phyloP scores from a whole-genome alignment of 345 rosid species.

The Bretschneidera sinensis region DNA sequence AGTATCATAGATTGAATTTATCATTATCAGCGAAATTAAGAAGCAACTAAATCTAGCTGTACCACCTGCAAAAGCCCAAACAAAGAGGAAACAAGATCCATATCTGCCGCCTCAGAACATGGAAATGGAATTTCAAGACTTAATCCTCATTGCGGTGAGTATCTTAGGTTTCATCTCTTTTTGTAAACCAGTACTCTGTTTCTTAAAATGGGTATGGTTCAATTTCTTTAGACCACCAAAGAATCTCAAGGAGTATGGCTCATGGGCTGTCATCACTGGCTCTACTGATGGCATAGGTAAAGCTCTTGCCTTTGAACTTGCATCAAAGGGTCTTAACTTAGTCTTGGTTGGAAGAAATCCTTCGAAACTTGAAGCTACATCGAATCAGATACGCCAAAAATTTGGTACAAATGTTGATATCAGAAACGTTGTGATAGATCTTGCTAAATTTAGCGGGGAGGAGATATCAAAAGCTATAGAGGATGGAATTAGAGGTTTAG shows the following conservation, averaged over 20 bases:
- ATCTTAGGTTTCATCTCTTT: conserved; percentile 29
- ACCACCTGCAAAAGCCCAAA: no score
- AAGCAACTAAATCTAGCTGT: no score
- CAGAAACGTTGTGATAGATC: conserved; percentile 25
- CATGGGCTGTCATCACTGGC: conserved; percentile 49
- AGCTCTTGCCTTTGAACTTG: conserved; percentile 36
- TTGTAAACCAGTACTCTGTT: conserved; percentile 8
- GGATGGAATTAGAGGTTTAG: conserved; percentile 30
- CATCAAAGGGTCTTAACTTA: conserved; percentile 37
- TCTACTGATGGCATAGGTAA: conserved; percentile 48
- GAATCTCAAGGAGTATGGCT: conserved; percentile 32
- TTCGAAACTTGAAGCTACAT: conserved; percentile 26
- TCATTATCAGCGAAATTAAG: no score
- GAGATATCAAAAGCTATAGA: conserved; percentile 19
- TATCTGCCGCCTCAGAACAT: neutral
- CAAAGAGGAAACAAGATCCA: no score
- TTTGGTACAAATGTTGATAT: conserved; percentile 1
- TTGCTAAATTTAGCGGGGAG: conserved; percentile 18
- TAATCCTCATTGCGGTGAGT: neutral
- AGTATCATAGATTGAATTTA: no score
- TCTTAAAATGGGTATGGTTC: conserved; percentile 29
- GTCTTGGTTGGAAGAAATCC: conserved; percentile 38
- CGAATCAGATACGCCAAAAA: conserved; percentile 13
- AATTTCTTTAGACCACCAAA: conserved; percentile 39
- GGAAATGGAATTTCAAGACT: conserved; percentile 14